A percentile compares a stretch with the other conserved stretches of the same genome.
phyloP scores from a whole-genome alignment of 192 early-diverging fungal genomes.

The Hyaloraphidium curvatum region DNA sequence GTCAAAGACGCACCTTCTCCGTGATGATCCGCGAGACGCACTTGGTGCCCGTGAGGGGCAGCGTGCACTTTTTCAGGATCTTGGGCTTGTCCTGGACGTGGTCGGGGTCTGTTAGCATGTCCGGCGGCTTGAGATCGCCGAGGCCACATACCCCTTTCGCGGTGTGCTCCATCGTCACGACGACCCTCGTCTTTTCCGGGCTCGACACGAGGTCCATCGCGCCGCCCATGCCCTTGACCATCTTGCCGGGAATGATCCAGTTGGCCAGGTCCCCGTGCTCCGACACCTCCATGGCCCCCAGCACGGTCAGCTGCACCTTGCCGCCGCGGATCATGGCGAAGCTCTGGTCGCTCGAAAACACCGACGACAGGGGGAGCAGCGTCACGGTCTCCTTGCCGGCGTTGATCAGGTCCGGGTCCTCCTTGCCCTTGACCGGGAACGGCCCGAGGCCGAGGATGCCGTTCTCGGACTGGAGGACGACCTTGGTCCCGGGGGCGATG shows the following conservation, averaged over 20 bases:
- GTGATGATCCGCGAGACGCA: conserved; percentile 48
- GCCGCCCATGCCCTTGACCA: conserved; percentile 72
- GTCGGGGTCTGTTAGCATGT: too few species aligned
- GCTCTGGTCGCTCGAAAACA: conserved; percentile 54
- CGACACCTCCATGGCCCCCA: conserved; percentile 63
- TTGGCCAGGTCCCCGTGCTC: conserved; percentile 55
- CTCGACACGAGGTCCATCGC: conserved; percentile 64
- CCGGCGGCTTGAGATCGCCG: too few species aligned
- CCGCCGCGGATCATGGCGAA: conserved; percentile 67
- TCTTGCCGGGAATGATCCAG: conserved; percentile 71
- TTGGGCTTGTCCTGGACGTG: conserved; percentile 48
- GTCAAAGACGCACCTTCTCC: conserved; percentile 18
- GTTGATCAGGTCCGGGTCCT: conserved; percentile 62
- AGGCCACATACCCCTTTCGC: conserved; percentile 33
- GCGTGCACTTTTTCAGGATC: conserved; percentile 45
- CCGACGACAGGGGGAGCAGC: conserved; percentile 38
- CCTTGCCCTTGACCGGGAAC: conserved; percentile 45
- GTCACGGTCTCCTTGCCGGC: conserved; percentile 68
- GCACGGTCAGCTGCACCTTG: conserved; percentile 52
- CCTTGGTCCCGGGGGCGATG: conserved; percentile 41
- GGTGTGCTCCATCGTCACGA: conserved; percentile 45
- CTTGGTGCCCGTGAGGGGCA: conserved; percentile 49
- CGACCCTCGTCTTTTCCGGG: conserved; percentile 35
- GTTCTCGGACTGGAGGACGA: conserved; percentile 61
- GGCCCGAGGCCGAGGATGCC: conserved; percentile 60